These are phyloP conservation scores for Pythium phragmitis DNA, from an alignment of 352 stramenopile species.

Conservation along the genomic window DNA sequence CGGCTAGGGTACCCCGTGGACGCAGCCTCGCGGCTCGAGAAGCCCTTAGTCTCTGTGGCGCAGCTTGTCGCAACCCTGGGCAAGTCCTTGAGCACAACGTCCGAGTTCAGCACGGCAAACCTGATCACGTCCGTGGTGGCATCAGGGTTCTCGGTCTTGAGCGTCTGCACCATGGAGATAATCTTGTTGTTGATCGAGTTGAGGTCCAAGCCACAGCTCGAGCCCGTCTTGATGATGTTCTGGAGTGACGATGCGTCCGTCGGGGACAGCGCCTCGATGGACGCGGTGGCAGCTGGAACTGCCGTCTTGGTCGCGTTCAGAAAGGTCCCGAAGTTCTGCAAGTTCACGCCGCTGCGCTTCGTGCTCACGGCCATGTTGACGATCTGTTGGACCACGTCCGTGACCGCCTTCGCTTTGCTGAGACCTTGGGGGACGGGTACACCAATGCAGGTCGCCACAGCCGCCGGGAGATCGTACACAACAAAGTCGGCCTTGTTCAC, in stretches of 20 bases:
- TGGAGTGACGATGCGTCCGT: slow-evolving; percentile 33
- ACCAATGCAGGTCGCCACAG: slow-evolving; percentile 41
- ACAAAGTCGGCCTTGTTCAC: slow-evolving; percentile 43
- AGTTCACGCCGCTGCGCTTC: slow-evolving; percentile 1
- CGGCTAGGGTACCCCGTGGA: slow-evolving; percentile 26
- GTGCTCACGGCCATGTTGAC: slow-evolving; percentile 16
- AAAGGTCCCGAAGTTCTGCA: slow-evolving; percentile 21
- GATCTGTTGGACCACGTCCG: slow-evolving; percentile 7
- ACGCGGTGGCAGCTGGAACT: background rate
- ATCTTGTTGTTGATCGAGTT: slow-evolving; percentile 50
- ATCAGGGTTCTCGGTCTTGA: slow-evolving; percentile 29
- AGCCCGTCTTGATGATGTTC: slow-evolving; percentile 34
- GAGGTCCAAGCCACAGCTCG: slow-evolving; percentile 43
- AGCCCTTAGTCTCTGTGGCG: slow-evolving; percentile 6
- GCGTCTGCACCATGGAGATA: slow-evolving; percentile 37
- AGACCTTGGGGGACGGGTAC: slow-evolving; percentile 25
- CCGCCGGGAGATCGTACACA: slow-evolving; percentile 43
- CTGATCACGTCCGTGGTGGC: slow-evolving; percentile 37
- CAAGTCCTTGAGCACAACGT: slow-evolving; percentile 51
- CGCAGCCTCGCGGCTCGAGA: slow-evolving; percentile 32
- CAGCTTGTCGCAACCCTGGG: slow-evolving; percentile 47
- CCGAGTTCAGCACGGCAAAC: slow-evolving; percentile 35
- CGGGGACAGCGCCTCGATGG: slow-evolving; percentile 26
- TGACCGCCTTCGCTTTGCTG: slow-evolving; percentile 18
- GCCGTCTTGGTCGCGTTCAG: slow-evolving; percentile 16